Evolutionary conservation across 352 stramenopile species (phyloP), one percentile per base, ranked within the genome.

Genomic region (Globisporangium spinosum): DNA sequence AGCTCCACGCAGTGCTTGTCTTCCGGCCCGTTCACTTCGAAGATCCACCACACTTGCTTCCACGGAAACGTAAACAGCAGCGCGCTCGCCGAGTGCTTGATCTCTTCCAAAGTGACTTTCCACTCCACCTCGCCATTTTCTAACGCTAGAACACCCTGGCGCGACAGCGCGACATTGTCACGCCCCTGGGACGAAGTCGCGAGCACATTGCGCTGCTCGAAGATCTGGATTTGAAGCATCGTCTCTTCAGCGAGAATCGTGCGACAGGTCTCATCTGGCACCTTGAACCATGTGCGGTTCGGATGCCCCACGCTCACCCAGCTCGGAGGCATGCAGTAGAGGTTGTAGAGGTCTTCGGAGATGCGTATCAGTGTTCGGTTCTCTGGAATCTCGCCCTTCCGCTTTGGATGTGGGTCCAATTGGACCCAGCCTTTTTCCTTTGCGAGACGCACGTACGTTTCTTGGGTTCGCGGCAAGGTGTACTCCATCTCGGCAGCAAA

Each of bases 11-110:
- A 85, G 74, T 93, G 80, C 47, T 70, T 73, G 61, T 84, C 82
- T 32, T 78, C 80, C 23, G 67, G 77, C 5, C 70, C 74, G 43
- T 87, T 73, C 62, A 89, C 58, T 67, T 86, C 79, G 51, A 94
- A 86, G 59, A 92, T 83, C 87, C 87, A 94, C 87, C 87, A 94
- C 47, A 93, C 73, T 63, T 94, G 87, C 64, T 94, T 94, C 87
- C 87, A 94, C 53, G 87, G 87, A 64, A 94, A 94, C 38, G 87
- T 94, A 64, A 92, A 91, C 58, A 94, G 58, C 17, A 94, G 67
- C 20, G 87, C 83, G 32, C 84, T 93, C 23, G 84, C 84, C 1
- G 83, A 65, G 62, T 94, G 87, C 68, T 94, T 94, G 69, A 94
- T 94, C 72, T 94, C 87, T 62, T 94, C 87, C 35, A 94, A 65